Evolutionary conservation across 495 filamentous ascomycete species (phyloP).

Genomic region (Penicillium malachiteum): DNA sequence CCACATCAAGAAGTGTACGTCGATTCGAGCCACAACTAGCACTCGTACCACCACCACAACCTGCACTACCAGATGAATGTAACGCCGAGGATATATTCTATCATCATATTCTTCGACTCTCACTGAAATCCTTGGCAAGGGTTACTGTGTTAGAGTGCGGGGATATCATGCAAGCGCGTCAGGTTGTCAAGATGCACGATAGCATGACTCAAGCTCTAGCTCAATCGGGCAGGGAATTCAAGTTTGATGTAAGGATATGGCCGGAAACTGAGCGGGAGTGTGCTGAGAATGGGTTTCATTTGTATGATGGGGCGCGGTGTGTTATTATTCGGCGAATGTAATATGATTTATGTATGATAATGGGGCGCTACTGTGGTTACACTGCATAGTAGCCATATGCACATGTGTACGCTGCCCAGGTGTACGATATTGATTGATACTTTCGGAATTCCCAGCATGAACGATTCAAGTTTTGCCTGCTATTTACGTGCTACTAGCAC

Average conservation of each 20-base stretch:
- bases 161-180: conserved; percentile 31
- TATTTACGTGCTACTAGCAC: no score
- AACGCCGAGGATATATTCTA: conserved; percentile 43
- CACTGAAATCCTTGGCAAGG: conserved; percentile 19
- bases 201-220: neutral
- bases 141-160: conserved; percentile 42
- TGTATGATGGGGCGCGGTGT: conserved; percentile 22
- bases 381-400: no score
- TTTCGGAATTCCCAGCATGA: no score
- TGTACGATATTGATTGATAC: no score
- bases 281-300: conserved; percentile 21
- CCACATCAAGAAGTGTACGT: conserved; percentile 70
- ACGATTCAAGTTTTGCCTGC: no score
- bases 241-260: conserved; percentile 19
- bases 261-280: conserved; percentile 17
- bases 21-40: conserved; percentile 77
- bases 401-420: no score
- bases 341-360: no score
- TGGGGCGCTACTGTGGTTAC: no score
- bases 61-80: neutral
- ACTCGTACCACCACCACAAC: conserved; percentile 58
- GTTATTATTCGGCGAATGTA: conserved; percentile 20
- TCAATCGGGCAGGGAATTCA: neutral
- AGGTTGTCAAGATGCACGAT: conserved; percentile 27
- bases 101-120: conserved; percentile 26